phyloP scores from a whole-genome alignment of 768 basidiomycete genomes.

The Hemileccinum impolitum region DNA sequence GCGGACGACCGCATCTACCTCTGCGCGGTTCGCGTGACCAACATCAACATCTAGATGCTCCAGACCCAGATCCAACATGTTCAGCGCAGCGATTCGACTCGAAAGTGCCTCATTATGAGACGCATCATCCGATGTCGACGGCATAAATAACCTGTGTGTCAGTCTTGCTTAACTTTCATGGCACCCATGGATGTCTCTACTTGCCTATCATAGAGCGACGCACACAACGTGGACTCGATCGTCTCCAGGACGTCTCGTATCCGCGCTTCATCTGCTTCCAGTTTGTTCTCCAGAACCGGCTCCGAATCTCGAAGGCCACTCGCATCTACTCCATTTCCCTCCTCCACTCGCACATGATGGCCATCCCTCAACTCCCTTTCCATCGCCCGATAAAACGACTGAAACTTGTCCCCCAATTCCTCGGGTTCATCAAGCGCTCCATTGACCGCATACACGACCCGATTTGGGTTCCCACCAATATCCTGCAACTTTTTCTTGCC shows the following conservation, averaged over 20 bases:
- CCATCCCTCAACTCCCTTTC: slow-evolving; percentile 57
- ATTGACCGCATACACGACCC: slow-evolving; percentile 39
- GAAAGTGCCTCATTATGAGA: slow-evolving; percentile 90
- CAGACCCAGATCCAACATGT: slow-evolving; percentile 83
- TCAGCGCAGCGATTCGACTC: slow-evolving; percentile 85
- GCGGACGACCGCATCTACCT: slow-evolving; percentile 61
- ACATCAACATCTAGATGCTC: slow-evolving; percentile 89
- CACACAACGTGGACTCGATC: slow-evolving; percentile 70
- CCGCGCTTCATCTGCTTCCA: slow-evolving; percentile 37
- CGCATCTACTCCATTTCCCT: background rate
- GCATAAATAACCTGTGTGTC: slow-evolving; percentile 66
- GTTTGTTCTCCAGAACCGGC: too few relatives aligned
- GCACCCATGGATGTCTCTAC: background rate
- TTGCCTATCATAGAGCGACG: slow-evolving; percentile 82
- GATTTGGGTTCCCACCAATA: slow-evolving; percentile 22
- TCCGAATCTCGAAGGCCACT: slow-evolving; percentile 16
- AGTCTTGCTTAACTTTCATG: background rate
- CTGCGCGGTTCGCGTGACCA: slow-evolving; percentile 42
- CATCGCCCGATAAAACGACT: slow-evolving; percentile 65
- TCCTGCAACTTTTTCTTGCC: slow-evolving; percentile 33
- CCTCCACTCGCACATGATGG: slow-evolving; percentile 4
- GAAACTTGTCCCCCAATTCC: slow-evolving; percentile 52
- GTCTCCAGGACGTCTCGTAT: slow-evolving; percentile 63
- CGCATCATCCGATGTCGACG: slow-evolving; percentile 68
- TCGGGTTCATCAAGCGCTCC: slow-evolving; percentile 43